A percentile compares a stretch with the other conserved stretches of the same genome.
phyloP scores from a whole-genome alignment of 495 filamentous ascomycete species.

The Neurospora discreta region DNA sequence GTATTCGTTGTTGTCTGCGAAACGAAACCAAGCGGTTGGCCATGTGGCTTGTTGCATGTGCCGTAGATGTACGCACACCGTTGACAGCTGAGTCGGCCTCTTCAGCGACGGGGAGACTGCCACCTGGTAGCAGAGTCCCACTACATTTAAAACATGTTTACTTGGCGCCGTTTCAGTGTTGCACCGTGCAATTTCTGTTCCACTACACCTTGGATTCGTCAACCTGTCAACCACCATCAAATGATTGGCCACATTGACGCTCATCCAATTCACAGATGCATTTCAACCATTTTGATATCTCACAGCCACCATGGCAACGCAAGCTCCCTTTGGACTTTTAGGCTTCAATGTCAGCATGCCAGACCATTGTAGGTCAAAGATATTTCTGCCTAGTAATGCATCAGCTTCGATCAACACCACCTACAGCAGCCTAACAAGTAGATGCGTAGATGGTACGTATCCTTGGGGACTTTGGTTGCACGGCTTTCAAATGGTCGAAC shows the following conservation, averaged over 20 bases:
- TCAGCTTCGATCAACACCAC: background rate
- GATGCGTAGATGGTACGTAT: background rate
- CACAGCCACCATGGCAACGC: background rate
- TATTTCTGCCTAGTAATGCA: background rate
- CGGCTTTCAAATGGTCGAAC: background rate
- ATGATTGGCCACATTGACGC: background rate
- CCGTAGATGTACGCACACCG: background rate
- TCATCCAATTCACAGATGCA: background rate
- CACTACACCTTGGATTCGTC: background rate
- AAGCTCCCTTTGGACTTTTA: background rate
- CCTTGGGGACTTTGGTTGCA: background rate
- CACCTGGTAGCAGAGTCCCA: background rate
- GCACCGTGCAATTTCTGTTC: background rate
- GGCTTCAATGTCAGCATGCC: background rate
- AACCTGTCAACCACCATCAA: background rate
- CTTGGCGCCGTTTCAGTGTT: background rate
- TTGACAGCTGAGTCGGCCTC: background rate
- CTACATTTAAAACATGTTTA: background rate
- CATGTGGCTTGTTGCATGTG: background rate
- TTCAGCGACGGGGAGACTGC: background rate
- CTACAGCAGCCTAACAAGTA: background rate
- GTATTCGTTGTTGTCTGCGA: background rate
- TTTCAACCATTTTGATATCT: background rate
- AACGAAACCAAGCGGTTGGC: background rate
- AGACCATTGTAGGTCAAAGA: background rate